A percentile compares a stretch with the other conserved stretches of the same genome.
phyloP scores from a whole-genome alignment of 2,329 filamentous ascomycete genomes.

The Sarocladium kiliense region DNA sequence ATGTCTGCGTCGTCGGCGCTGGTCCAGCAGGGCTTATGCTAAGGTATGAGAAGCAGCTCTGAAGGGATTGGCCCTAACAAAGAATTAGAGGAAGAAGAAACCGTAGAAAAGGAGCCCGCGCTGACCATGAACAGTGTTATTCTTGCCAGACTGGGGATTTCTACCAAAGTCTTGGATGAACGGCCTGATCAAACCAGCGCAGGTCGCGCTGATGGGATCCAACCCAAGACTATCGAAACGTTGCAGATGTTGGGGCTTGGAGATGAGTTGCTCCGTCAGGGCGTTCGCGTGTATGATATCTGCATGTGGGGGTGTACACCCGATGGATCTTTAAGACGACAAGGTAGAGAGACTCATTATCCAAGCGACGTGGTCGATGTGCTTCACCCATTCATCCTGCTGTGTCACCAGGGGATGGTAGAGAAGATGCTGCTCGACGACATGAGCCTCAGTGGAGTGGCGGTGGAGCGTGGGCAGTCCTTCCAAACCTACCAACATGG shows the following conservation, averaged over 20 bases:
- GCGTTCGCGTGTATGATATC: constrained; percentile 69
- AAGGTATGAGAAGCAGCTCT: no score
- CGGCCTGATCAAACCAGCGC: constrained; percentile 62
- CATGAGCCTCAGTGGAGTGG: constrained; percentile 56
- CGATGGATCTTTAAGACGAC: constrained; percentile 44
- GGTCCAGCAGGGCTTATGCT: constrained; percentile 53
- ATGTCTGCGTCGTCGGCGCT: constrained; percentile 48
- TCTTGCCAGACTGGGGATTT: constrained; percentile 61
- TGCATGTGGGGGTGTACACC: constrained; percentile 59
- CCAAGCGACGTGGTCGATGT: constrained; percentile 56
- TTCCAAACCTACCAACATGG: constrained; percentile 48
- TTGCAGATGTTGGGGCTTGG: constrained; percentile 65
- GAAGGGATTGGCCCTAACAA: background rate
- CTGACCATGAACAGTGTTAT: constrained; percentile 24
- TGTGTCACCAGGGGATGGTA: constrained; percentile 70
- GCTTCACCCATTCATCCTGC: constrained; percentile 50
- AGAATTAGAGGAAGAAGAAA: background rate
- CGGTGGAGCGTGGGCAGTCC: constrained; percentile 58
- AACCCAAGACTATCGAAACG: constrained; percentile 75
- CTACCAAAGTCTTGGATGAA: constrained; percentile 63
- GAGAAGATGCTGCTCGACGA: constrained; percentile 67
- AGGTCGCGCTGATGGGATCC: constrained; percentile 66
- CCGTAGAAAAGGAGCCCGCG: background rate
- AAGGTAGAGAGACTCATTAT: constrained; percentile 64
- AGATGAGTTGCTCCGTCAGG: constrained; percentile 61